Evolutionary conservation across 345 rosid genomes (phyloP), one percentile per base, ranked within the genome.

Genomic region (Hibiscus trionum): DNA sequence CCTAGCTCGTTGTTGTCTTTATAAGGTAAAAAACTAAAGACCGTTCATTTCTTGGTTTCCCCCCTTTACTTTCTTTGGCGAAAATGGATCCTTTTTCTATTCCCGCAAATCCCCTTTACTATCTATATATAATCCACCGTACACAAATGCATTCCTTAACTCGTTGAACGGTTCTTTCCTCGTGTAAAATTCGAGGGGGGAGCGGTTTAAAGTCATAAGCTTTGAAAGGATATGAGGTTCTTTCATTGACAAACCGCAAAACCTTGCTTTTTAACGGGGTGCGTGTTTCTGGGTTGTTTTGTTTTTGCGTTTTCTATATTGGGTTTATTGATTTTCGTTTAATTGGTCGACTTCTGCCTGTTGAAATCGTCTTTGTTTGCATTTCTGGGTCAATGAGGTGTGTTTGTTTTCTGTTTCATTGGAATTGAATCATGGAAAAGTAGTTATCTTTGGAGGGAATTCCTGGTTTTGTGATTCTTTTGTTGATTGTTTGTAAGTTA

Each of bases 21-120:
- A 39, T 17, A 62, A 73, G 56, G 79, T 69, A 21, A 21, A 56
- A 56, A 73, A 77, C 76, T 11, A 74, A 66, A 80, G 61, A 61
- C 26, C 62, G 12, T 70, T n/a, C 66, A 14, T 0, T 50, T 73
- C 19, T 61, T 46, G 3, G 72, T 52, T 72, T 73, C 42, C 72
- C 44, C 75, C 82, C 83, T 78, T 90, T 80, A 88, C 88, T 84
- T 73, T 82, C 74, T 81, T 39, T 65, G 74, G 85, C 86, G 95
- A 74, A 75, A 75, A 55, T 55, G 59, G 59, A 19, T 55, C 11
- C 10, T 39, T 55, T 17, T 72, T 76, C 79, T 86, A 78, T 72
- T 56, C 82, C 26, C 7, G 19, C 27, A 55, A 39, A 17, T 24
- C 24, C 8, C 24, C 0, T 55, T 19, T 58, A 82, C 72, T 72